Base-by-base conservation (phyloP, 345 rosid genomes). In the Limnanthes douglasii region DNA sequence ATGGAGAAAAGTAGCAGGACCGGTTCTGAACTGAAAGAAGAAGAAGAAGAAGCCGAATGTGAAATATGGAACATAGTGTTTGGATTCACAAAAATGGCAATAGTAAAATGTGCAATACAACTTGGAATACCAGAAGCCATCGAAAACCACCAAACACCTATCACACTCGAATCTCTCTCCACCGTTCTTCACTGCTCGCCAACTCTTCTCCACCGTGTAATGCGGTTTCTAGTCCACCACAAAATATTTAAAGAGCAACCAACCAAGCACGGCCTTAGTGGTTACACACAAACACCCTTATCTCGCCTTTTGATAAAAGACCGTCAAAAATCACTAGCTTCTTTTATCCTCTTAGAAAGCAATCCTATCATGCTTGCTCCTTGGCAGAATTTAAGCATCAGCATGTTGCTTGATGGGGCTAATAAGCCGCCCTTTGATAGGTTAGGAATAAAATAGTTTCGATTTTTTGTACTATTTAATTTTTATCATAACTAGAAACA, bases 21-120 rank as follows among this genome's bases (percentile, higher is more conserved):
- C 9, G 6, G n/a, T n/a, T n/a, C n/a, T n/a, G n/a, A n/a, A n/a
- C n/a, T 34, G 11, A 1, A 36, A 47, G 56, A 56, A 11, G 68
- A 54, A 46, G 78, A 71, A 39, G 65, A 37, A 11, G 18, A 24
- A 34, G 82, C 75, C 17, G 56, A 53, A 34, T 38, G 64, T 11
- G 74, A 77, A 17, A 50, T 68, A 10, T 77, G 81, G 86, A 70
- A 37, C 7, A 72, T 64, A 49, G 37, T 43, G 11, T 56, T 77
- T 2, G 90, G 92, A 2, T 68, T 61, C 43, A 36, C 54, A 3
- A 66, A 72, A 4, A 53, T 58, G 26, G 86, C 84, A 19, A 84
- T 51, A 8, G 72, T 70, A 12, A 86, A 73, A 50, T 81, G 96
- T 48, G 93, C 84, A 39, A 64, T 78, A 17, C 84, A 86, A 39